These are phyloP conservation scores for Pleurotus sapidus DNA, from an alignment of 768 basidiomycete species.

Conservation along the genomic window DNA sequence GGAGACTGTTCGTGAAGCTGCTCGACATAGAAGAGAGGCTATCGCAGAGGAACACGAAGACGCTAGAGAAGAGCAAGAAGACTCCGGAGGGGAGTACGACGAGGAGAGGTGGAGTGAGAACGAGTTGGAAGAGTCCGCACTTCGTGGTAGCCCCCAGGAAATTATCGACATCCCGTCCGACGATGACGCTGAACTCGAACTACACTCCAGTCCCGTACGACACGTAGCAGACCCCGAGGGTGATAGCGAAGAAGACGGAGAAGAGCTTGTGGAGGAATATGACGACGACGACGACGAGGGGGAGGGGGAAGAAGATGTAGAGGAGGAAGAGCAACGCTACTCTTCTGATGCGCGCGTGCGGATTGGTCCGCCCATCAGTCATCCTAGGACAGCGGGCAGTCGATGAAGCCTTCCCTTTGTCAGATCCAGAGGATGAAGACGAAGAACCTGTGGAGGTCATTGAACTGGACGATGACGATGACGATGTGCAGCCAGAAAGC, in stretches of 20 bases:
- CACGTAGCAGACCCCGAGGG: constrained; percentile 15
- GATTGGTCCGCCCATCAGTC: too few relatives aligned
- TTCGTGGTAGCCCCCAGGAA: constrained; percentile 14
- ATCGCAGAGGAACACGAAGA: constrained; percentile 4
- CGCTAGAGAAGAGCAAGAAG: constrained; percentile 7
- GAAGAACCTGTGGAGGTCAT: constrained; percentile 3
- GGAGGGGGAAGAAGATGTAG: neutral
- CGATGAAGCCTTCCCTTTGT: neutral
- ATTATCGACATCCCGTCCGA: constrained; percentile 22
- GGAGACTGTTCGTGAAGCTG: constrained; percentile 1
- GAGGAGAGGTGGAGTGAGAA: constrained; percentile 3
- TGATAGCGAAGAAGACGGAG: constrained; percentile 15
- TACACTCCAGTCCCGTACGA: neutral
- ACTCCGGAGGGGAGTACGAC: constrained; percentile 11
- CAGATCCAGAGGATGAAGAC: neutral
- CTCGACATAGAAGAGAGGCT: constrained; percentile 2
- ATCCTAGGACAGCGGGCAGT: too few relatives aligned
- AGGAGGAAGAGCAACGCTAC: too few relatives aligned
- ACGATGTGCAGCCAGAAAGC: constrained; percentile 6
- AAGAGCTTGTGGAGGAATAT: constrained; percentile 11
- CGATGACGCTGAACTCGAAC: constrained; percentile 16
- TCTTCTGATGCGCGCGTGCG: too few relatives aligned
- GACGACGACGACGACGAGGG: constrained; percentile 13
- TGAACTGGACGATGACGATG: constrained; percentile 11
- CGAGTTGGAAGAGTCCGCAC: constrained; percentile 4